phyloP scores from a whole-genome alignment of 768 basidiomycete species.

The Rhodotorula sphaerocarpa region DNA sequence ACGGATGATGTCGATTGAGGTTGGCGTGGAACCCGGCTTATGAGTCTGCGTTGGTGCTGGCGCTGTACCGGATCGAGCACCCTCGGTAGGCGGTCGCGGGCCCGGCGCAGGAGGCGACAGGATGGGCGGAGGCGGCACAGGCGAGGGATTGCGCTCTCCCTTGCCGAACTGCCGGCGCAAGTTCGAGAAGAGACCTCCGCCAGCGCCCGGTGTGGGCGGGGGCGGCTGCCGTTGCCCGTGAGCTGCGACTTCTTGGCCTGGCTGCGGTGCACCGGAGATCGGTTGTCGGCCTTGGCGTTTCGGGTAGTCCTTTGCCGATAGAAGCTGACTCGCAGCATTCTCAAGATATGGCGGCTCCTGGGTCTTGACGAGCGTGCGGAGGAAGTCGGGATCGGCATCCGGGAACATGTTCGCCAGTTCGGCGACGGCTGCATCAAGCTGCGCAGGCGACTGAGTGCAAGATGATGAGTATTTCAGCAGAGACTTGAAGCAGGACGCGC shows the following conservation, averaged over 20 bases:
- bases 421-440: background rate
- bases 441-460: background rate
- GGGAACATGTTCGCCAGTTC: slow-evolving; percentile 36
- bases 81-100: too few relatives aligned
- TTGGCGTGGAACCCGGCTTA: slow-evolving; percentile 10
- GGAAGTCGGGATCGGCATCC: slow-evolving; percentile 32
- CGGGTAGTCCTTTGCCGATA: slow-evolving; percentile 18
- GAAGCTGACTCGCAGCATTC: slow-evolving; percentile 35
- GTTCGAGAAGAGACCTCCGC: slow-evolving; percentile 22
- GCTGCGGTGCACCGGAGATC: background rate
- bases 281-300: background rate
- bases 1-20: slow-evolving; percentile 31
- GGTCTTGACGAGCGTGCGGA: slow-evolving; percentile 18
- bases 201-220: background rate
- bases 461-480: background rate
- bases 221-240: background rate
- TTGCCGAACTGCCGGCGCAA: slow-evolving; percentile 16
- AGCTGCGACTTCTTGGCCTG: background rate
- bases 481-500: too few relatives aligned
- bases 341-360: slow-evolving; percentile 31
- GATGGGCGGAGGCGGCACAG: background rate
- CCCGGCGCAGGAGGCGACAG: too few relatives aligned
- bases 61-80: too few relatives aligned
- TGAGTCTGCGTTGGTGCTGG: background rate
- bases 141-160: background rate